A percentile compares a stretch with the other conserved stretches of the same genome.
phyloP scores from a whole-genome alignment of 257 asterid species.

The Solanum gracilifrons region DNA sequence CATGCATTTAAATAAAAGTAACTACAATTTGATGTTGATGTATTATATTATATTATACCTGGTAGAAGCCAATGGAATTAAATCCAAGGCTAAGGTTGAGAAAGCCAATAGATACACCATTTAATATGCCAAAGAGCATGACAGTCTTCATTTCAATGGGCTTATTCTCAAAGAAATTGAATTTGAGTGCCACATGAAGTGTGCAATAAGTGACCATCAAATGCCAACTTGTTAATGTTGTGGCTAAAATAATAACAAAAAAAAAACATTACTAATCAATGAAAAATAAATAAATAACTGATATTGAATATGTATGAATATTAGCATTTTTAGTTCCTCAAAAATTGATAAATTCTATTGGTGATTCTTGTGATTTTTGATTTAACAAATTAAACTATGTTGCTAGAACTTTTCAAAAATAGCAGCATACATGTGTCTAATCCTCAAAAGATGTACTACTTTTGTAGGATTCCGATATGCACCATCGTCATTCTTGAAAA shows the following conservation, averaged over 20 bases:
- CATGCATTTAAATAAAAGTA: neutral
- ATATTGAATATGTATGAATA: neutral
- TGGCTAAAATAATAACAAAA: conserved; percentile 38
- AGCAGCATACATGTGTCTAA: neutral
- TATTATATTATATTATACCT: conserved; percentile 24
- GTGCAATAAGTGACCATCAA: conserved; percentile 87
- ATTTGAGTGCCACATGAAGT: conserved; percentile 59
- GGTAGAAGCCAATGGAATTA: conserved; percentile 87
- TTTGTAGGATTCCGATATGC: rapidly evolving
- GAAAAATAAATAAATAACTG: neutral
- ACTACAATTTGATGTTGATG: neutral
- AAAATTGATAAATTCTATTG: neutral
- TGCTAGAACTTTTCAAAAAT: neutral
- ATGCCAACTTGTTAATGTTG: conserved; percentile 95
- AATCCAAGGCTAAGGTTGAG: conserved; percentile 90
- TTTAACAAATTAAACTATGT: neutral
- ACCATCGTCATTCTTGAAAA: neutral
- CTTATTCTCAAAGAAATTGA: conserved; percentile 73
- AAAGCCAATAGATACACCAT: conserved; percentile 82
- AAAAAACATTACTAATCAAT: neutral
- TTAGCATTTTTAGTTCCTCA: neutral
- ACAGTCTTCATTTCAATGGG: conserved; percentile 62
- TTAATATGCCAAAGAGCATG: conserved; percentile 54
- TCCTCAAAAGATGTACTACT: neutral
- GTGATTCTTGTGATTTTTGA: neutral